Evolutionary conservation across 441 rosid species (phyloP).

Genomic region (Melastoma candidum): DNA sequence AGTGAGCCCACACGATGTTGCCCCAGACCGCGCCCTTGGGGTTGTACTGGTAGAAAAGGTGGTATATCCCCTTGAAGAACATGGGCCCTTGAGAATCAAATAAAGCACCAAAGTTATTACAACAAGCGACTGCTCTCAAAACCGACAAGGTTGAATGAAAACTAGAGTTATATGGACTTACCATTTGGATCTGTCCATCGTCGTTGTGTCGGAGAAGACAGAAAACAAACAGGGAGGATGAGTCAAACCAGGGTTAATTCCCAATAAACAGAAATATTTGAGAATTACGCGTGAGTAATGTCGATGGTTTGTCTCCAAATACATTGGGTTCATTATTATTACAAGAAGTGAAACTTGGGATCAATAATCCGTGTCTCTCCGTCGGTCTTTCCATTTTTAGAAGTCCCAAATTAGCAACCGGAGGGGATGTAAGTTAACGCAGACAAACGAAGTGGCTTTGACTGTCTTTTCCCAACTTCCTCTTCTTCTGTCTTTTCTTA

Average conservation of each 20-base stretch:
- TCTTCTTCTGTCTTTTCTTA: no score
- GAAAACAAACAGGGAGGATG: not conserved
- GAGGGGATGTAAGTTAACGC: no score
- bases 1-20: constrained; percentile 91
- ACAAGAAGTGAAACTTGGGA: no score
- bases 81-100: constrained; percentile 37
- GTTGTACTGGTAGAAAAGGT: constrained; percentile 82
- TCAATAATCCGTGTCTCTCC: no score
- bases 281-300: no score
- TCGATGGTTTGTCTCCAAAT: no score
- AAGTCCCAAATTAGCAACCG: no score
- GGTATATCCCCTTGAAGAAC: constrained; percentile 69
- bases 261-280: no score
- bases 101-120: not conserved
- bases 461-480: no score
- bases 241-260: not conserved
- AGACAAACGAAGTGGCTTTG: no score
- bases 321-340: no score
- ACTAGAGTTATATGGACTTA: constrained; percentile 16
- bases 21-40: constrained; percentile 90
- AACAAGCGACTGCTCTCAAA: not conserved
- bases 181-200: constrained; percentile 61
- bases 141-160: not conserved
- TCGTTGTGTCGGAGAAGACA: not conserved
- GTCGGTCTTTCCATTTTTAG: no score